Evolutionary conservation across 2,329 filamentous ascomycete genomes (phyloP).

Genomic region (Fusarium neocosmosporiellum): DNA sequence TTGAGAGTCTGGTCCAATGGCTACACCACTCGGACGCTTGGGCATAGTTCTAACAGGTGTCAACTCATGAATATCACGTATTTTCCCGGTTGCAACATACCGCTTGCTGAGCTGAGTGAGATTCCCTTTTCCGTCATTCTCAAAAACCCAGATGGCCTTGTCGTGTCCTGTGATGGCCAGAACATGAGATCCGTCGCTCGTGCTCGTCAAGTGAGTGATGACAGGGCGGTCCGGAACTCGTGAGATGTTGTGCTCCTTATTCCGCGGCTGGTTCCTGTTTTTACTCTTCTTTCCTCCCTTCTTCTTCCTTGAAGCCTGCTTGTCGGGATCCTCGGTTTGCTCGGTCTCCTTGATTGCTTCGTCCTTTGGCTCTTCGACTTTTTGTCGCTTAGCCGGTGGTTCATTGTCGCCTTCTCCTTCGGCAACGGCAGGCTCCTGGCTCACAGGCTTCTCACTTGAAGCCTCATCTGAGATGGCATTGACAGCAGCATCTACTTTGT

Average conservation of each 20-base stretch:
- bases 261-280: conserved; percentile 39
- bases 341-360: conserved; percentile 35
- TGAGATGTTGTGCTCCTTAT: conserved; percentile 39
- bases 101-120: conserved; percentile 78
- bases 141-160: conserved; percentile 88
- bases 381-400: conserved; percentile 53
- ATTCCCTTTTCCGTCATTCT: conserved; percentile 69
- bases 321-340: conserved; percentile 12
- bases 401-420: conserved; percentile 41
- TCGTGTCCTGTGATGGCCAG: conserved; percentile 89
- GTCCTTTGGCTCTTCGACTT: conserved; percentile 40
- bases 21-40: conserved; percentile 85
- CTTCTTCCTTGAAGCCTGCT: conserved; percentile 32
- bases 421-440: conserved; percentile 6
- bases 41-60: conserved; percentile 76
- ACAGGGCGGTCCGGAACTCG: conserved; percentile 66
- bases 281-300: conserved; percentile 47
- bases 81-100: conserved; percentile 52
- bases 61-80: conserved; percentile 33
- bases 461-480: conserved; percentile 30
- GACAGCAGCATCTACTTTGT: conserved; percentile 46
- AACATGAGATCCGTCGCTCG: conserved; percentile 73
- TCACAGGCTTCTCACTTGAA: conserved; percentile 23
- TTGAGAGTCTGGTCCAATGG: conserved; percentile 75
- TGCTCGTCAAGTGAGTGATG: conserved; percentile 75